These are phyloP conservation scores for Ilex paraguariensis DNA, from an alignment of 305 asterid genomes.

Conservation along the genomic window DNA sequence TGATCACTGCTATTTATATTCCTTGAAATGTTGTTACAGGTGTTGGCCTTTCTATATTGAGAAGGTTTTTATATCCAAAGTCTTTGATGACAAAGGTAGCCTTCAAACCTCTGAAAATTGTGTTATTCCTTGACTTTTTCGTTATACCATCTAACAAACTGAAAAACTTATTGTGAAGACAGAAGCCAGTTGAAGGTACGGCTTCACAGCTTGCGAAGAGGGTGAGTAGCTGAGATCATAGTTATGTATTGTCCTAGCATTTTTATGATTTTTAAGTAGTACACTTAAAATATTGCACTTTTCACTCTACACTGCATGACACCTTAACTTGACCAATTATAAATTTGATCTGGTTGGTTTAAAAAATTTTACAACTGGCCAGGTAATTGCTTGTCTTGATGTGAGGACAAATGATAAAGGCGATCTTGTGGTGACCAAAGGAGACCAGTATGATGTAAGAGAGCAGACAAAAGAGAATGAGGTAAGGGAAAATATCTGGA, in stretches of 20 bases:
- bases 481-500: slow-evolving; percentile 27
- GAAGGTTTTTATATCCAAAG: slow-evolving; percentile 69
- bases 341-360: too few species aligned
- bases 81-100: slow-evolving; percentile 56
- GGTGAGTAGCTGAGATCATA: slow-evolving; percentile 44
- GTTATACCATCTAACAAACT: slow-evolving; percentile 31
- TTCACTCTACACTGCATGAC: too few species aligned
- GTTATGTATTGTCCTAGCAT: too few species aligned
- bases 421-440: slow-evolving; percentile 95
- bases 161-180: slow-evolving; percentile 52
- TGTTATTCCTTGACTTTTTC: slow-evolving; percentile 12
- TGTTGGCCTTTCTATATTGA: slow-evolving; percentile 82
- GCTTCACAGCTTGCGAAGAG: slow-evolving; percentile 93
- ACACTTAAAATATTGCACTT: too few species aligned
- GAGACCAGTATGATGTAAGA: slow-evolving; percentile 95
- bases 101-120: slow-evolving; percentile 8
- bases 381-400: slow-evolving; percentile 99
- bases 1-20: slow-evolving; percentile 9
- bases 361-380: slow-evolving; percentile 12
- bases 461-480: slow-evolving; percentile 74
- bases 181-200: slow-evolving; percentile 62
- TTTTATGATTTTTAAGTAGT: too few species aligned
- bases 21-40: slow-evolving; percentile 38
- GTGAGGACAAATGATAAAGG: slow-evolving; percentile 91
- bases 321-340: too few species aligned